Conservation (phyloP, 805 yeast species). For the Barnettozyma vustinii region DNA sequence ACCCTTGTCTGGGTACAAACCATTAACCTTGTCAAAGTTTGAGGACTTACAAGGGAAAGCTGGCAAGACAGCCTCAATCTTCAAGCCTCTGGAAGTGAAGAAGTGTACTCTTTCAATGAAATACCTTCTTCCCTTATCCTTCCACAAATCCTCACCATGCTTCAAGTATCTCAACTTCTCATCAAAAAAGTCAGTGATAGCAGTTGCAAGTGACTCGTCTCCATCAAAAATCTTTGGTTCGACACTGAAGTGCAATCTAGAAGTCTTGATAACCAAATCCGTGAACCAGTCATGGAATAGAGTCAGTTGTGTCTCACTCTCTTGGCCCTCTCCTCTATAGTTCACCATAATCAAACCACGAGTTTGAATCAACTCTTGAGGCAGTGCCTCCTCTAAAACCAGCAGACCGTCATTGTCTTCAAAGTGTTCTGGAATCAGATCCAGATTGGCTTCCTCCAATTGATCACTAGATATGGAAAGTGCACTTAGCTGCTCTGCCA, state of each 20-base stretch:
- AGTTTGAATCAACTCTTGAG: constrained; percentile 26
- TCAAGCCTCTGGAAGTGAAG: constrained; percentile 42
- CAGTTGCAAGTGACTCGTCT: constrained; percentile 22
- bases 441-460: constrained; percentile 4
- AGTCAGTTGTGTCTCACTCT: constrained; percentile 17
- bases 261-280: constrained; percentile 30
- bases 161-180: constrained; percentile 41
- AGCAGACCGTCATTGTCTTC: constrained; percentile 21
- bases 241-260: constrained; percentile 26
- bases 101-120: constrained; percentile 40
- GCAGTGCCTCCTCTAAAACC: constrained; percentile 28
- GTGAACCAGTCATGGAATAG: constrained; percentile 33
- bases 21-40: constrained; percentile 46
- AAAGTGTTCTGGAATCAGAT: constrained; percentile 13
- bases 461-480: constrained; percentile 6
- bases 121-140: constrained; percentile 35
- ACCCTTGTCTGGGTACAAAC: constrained; percentile 49
- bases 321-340: constrained; percentile 18
- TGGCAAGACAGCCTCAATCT: constrained; percentile 53
- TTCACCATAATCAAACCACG: constrained; percentile 35
- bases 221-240: constrained; percentile 10
- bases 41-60: constrained; percentile 65
- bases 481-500: neutral
- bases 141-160: constrained; percentile 42
- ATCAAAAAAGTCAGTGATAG: constrained; percentile 41